Conservation (phyloP, 495 filamentous ascomycete genomes). For the Penicillium taxi region DNA sequence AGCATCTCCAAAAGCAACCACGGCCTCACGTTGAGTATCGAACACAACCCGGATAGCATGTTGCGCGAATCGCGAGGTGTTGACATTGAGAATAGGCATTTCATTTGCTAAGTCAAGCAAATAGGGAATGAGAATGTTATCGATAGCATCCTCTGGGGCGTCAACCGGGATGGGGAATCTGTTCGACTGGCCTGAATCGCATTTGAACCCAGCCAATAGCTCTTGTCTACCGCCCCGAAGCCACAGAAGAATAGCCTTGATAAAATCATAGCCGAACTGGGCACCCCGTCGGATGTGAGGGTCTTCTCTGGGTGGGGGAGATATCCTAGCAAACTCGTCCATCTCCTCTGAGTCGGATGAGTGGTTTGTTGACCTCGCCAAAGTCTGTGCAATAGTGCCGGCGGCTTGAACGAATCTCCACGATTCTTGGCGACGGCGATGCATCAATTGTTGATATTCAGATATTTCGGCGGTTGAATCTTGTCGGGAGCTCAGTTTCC, state of each 20-base stretch:
- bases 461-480: slow-evolving; percentile 48
- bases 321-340: slow-evolving; percentile 33
- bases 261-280: slow-evolving; percentile 56
- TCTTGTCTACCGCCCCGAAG: slow-evolving; percentile 47
- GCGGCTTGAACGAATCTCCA: slow-evolving; percentile 63
- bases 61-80: slow-evolving; percentile 50
- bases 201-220: slow-evolving; percentile 50
- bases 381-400: slow-evolving; percentile 48
- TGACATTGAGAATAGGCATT: slow-evolving; percentile 46
- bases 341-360: slow-evolving; percentile 16
- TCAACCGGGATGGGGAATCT: slow-evolving; percentile 47
- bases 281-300: slow-evolving; percentile 30
- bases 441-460: slow-evolving; percentile 47
- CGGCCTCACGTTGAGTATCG: slow-evolving; percentile 46
- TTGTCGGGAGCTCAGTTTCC: slow-evolving; percentile 52
- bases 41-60: slow-evolving; percentile 48
- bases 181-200: slow-evolving; percentile 21
- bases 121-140: slow-evolving; percentile 52
- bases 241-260: slow-evolving; percentile 58
- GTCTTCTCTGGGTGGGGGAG: slow-evolving; percentile 42
- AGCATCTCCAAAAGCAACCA: slow-evolving; percentile 47
- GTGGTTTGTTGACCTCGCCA: slow-evolving; percentile 46
- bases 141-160: slow-evolving; percentile 44
- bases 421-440: slow-evolving; percentile 48
- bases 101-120: slow-evolving; percentile 43